Percentiles rank a stretch among this genome's conserved stretches.
Evolutionary conservation across 306 rosid species (phyloP).

Genomic region (Cotoneaster glaucophyllus): DNA sequence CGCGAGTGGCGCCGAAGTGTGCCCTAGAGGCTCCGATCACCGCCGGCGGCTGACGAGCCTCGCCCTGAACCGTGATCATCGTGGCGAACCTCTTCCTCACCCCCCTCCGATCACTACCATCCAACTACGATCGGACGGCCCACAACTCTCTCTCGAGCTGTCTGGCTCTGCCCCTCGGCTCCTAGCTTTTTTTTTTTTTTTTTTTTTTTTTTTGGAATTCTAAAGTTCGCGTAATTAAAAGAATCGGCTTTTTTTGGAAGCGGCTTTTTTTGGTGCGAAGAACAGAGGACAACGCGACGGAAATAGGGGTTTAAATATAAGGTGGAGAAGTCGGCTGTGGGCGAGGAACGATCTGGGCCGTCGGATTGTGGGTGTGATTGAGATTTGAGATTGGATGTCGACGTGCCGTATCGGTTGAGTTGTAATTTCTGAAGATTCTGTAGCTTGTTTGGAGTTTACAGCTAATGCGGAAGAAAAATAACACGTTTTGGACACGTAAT

Average conservation of each 20-base stretch:
- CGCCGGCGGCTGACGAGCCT: constrained; percentile 44
- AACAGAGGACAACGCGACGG: background rate
- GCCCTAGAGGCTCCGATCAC: constrained; percentile 28
- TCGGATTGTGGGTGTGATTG: background rate
- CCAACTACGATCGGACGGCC: constrained; percentile 18
- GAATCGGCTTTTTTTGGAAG: background rate
- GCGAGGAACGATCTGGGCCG: constrained; percentile 23
- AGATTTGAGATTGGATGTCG: background rate
- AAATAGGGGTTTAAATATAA: background rate
- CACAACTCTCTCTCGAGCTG: background rate
- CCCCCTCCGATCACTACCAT: constrained; percentile 16
- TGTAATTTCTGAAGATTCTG: background rate
- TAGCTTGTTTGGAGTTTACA: background rate
- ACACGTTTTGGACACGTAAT: background rate
- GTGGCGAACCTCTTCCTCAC: constrained; percentile 21
- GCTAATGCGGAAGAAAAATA: too few species aligned
- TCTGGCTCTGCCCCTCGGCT: background rate
- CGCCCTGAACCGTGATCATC: constrained; percentile 81
- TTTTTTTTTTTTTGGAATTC: background rate
- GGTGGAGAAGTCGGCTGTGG: background rate
- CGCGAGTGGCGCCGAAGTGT: constrained; percentile 23
- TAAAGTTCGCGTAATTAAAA: background rate
- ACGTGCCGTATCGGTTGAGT: background rate
- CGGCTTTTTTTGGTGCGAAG: background rate
- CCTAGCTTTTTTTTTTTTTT: background rate